Percentiles rank a stretch among this genome's conserved stretches.
phyloP scores from a whole-genome alignment of 2,329 filamentous ascomycete genomes.

The Arthroderma uncinatum region DNA sequence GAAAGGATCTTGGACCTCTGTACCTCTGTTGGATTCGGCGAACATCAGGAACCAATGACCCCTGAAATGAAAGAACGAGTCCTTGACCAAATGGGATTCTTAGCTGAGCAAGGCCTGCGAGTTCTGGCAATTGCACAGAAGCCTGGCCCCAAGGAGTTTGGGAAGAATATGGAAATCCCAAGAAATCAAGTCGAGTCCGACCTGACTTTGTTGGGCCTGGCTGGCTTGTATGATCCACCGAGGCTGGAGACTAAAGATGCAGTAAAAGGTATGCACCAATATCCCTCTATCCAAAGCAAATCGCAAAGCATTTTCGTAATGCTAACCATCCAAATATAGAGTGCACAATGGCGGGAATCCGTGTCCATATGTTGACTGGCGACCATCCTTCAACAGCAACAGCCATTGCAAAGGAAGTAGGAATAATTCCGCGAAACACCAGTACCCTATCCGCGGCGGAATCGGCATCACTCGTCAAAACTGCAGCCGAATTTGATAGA shows the following conservation, averaged over 20 bases:
- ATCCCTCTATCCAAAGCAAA: not conserved
- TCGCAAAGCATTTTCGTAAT: not conserved
- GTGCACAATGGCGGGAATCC: conserved; percentile 45
- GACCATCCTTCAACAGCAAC: conserved; percentile 48
- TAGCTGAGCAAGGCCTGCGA: conserved; percentile 49
- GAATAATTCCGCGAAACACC: conserved; percentile 42
- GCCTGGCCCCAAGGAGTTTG: conserved; percentile 18
- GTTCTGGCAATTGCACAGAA: conserved; percentile 47
- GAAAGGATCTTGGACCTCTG: conserved; percentile 38
- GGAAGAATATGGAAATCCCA: conserved; percentile 27
- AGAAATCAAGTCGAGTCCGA: conserved; percentile 43
- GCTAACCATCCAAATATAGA: conserved; percentile 18
- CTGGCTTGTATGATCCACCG: conserved; percentile 52
- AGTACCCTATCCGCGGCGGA: conserved; percentile 36
- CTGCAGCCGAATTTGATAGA: conserved; percentile 45
- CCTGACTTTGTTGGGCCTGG: conserved; percentile 47
- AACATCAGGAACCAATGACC: conserved; percentile 32
- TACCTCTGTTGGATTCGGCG: conserved; percentile 34
- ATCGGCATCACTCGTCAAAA: conserved; percentile 42
- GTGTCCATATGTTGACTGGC: conserved; percentile 48
- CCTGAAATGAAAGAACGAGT: conserved; percentile 35
- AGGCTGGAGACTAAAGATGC: conserved; percentile 47
- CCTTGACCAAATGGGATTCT: conserved; percentile 44
- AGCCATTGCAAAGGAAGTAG: conserved; percentile 48
- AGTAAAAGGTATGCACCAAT: conserved; percentile 29